Percentiles rank a stretch among this genome's conserved stretches.
Evolutionary conservation across 768 basidiomycete species (phyloP).

Genomic region (Pisolithus tinctorius): DNA sequence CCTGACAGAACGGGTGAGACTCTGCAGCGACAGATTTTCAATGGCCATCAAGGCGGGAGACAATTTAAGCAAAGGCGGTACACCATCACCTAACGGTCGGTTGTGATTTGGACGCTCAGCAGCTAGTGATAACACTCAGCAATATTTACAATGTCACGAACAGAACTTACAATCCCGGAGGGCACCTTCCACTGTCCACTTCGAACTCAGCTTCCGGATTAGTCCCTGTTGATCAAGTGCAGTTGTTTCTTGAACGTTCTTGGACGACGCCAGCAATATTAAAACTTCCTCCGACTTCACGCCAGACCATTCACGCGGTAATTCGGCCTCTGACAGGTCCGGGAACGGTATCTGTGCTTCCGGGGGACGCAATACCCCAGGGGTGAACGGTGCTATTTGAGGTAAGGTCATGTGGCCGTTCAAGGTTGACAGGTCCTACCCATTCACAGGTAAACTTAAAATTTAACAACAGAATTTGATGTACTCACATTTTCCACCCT

Average conservation of each 20-base stretch:
- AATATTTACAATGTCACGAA: constrained; percentile 7
- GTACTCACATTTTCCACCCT: constrained; percentile 50
- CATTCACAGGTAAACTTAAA: constrained; percentile 4
- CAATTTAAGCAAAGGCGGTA: constrained; percentile 71
- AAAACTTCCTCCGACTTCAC: constrained; percentile 51
- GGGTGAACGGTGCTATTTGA: constrained; percentile 24
- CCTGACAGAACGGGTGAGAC: constrained; percentile 68
- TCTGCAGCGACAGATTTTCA: constrained; percentile 84
- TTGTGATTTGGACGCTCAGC: constrained; percentile 47
- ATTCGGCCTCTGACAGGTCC: constrained; percentile 15
- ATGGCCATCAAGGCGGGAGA: constrained; percentile 87
- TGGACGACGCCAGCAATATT: constrained; percentile 45
- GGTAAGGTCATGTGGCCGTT: constrained; percentile 34
- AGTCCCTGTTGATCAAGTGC: constrained; percentile 55
- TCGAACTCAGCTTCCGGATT: constrained; percentile 42
- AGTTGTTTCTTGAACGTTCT: constrained; percentile 54
- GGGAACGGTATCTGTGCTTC: constrained; percentile 40
- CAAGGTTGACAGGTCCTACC: constrained; percentile 42
- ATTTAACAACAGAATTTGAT: constrained; percentile 1
- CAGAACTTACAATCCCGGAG: constrained; percentile 62
- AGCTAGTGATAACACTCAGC: constrained; percentile 31
- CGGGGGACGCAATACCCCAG: constrained; percentile 39
- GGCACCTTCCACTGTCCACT: constrained; percentile 74
- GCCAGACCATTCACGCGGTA: constrained; percentile 25
- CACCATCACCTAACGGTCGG: constrained; percentile 61